Conservation (phyloP, 495 filamentous ascomycete species). For the Hypoxylon intermedium region DNA sequence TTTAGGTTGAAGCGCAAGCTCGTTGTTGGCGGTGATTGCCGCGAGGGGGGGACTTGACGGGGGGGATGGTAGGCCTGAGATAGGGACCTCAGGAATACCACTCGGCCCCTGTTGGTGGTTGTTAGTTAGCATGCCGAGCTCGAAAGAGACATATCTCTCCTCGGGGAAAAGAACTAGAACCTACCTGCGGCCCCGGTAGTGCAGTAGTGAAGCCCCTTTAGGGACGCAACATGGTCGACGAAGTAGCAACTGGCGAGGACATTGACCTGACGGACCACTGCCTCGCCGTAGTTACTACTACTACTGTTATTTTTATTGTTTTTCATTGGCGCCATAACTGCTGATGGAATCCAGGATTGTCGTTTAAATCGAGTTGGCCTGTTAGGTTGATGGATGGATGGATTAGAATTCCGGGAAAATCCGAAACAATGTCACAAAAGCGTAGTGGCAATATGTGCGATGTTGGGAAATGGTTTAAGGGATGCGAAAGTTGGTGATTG, state of each 20-base stretch:
- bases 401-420: constrained; percentile 6
- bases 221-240: constrained; percentile 60
- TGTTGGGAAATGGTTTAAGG: background rate
- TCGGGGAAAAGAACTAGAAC: constrained; percentile 31
- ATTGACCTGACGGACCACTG: constrained; percentile 63
- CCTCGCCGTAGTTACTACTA: constrained; percentile 73
- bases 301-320: constrained; percentile 70
- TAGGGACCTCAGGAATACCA: constrained; percentile 97
- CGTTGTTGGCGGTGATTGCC: constrained; percentile 65
- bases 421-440: background rate
- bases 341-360: constrained; percentile 50
- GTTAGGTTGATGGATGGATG: background rate
- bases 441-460: background rate
- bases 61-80: constrained; percentile 73
- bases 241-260: constrained; percentile 88
- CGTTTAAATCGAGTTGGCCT: constrained; percentile 6
- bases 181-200: constrained; percentile 81
- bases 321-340: constrained; percentile 66
- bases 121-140: constrained; percentile 20
- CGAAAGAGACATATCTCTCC: background rate
- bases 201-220: constrained; percentile 90
- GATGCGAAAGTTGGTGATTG: background rate
- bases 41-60: constrained; percentile 84
- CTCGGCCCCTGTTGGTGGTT: constrained; percentile 72
- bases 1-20: constrained; percentile 65